These are phyloP conservation scores for Pancytospora philotis DNA, from an alignment of 371 early-diverging fungal genomes.

Conservation along the genomic window DNA sequence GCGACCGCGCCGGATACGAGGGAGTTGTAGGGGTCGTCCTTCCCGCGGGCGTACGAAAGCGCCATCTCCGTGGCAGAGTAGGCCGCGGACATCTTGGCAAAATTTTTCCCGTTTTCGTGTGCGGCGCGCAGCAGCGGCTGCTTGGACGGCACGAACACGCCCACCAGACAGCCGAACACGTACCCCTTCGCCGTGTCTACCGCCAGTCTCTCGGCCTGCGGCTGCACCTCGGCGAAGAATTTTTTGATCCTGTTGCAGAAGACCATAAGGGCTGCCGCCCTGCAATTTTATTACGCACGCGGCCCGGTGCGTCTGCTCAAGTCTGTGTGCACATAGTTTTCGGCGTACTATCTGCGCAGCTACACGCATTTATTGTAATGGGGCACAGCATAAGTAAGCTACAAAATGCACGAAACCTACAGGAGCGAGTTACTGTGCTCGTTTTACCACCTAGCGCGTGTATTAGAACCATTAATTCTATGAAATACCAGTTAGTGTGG, in stretches of 20 bases:
- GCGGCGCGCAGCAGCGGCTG: constrained; percentile 13
- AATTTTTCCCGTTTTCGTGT: constrained; percentile 44
- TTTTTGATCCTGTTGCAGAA: constrained; percentile 3
- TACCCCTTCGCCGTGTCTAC: constrained; percentile 42
- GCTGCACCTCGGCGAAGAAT: constrained; percentile 15
- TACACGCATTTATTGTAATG: no score
- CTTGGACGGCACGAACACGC: constrained; percentile 28
- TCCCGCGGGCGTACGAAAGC: constrained; percentile 15
- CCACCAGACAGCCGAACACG: constrained; percentile 49
- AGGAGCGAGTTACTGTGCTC: no score
- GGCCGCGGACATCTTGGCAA: constrained; percentile 42
- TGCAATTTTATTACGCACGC: no score
- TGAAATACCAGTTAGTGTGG: no score
- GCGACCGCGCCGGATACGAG: constrained; percentile 29
- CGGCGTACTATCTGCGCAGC: no score
- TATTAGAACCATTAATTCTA: no score
- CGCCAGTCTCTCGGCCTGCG: constrained; percentile 27
- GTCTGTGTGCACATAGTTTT: no score
- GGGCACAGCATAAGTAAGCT: no score
- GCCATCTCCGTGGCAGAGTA: constrained; percentile 43
- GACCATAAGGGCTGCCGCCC: constrained; percentile 3
- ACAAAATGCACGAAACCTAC: no score
- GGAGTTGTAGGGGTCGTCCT: constrained; percentile 27
- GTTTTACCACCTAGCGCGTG: no score
- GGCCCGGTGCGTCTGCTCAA: no score